A percentile compares a stretch with the other conserved stretches of the same genome.
These are phyloP conservation scores for Primulina huaijiensis DNA, from an alignment of 257 asterid species.

Conservation along the genomic window DNA sequence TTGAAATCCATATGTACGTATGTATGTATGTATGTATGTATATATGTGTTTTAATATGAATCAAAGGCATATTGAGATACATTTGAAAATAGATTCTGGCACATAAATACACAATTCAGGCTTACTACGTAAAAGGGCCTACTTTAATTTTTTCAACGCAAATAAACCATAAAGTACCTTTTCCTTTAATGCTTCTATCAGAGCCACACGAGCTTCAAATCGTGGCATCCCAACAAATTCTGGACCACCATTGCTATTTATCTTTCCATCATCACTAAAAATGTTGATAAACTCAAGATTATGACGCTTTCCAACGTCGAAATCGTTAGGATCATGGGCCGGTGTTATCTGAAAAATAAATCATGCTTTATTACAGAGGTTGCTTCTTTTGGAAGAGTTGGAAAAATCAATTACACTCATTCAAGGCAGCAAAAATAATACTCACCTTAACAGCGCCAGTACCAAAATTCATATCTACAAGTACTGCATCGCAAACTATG, in stretches of 20 bases:
- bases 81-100: constrained; percentile 19
- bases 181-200: constrained; percentile 67
- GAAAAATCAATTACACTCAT: constrained; percentile 10
- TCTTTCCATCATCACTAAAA: constrained; percentile 91
- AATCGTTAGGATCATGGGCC: constrained; percentile 98
- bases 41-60: not conserved
- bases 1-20: not conserved
- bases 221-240: constrained; percentile 80
- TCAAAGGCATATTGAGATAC: not conserved
- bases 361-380: constrained; percentile 17
- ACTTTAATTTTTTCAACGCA: not conserved
- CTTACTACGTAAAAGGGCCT: not conserved
- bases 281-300: constrained; percentile 74
- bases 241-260: constrained; percentile 81
- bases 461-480: constrained; percentile 89
- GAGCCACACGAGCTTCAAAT: constrained; percentile 79
- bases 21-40: too few relatives aligned
- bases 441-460: constrained; percentile 97
- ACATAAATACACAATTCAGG: not conserved
- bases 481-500: constrained; percentile 76
- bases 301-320: constrained; percentile 93
- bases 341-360: constrained; percentile 78
- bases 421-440: constrained; percentile 16
- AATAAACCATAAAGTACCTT: constrained; percentile 39
- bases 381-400: constrained; percentile 18